phyloP scores from a whole-genome alignment of 2,329 filamentous ascomycete species.

The Sphaerulina vaccinii region DNA sequence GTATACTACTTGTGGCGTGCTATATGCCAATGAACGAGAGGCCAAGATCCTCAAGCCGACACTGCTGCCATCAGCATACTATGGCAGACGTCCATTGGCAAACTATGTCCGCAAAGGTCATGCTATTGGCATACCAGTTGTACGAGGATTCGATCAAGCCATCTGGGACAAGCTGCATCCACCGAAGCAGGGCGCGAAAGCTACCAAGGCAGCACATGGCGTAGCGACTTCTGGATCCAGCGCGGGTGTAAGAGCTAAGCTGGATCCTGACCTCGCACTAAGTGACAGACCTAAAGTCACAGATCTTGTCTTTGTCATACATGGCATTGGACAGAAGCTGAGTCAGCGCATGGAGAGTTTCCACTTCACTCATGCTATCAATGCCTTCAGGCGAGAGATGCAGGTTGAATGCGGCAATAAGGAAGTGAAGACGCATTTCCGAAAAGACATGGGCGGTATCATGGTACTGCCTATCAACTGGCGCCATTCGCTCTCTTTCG shows the following conservation, averaged over 20 bases:
- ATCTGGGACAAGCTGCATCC: constrained; percentile 74
- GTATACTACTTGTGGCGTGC: constrained; percentile 75
- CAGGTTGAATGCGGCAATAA: constrained; percentile 78
- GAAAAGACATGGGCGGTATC: constrained; percentile 77
- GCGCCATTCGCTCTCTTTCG: constrained; percentile 83
- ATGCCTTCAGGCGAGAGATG: constrained; percentile 79
- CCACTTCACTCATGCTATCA: constrained; percentile 95
- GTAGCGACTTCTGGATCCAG: constrained; percentile 46
- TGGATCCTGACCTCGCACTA: constrained; percentile 61
- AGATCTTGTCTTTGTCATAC: constrained; percentile 85
- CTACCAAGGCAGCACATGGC: constrained; percentile 45
- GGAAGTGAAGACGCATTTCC: constrained; percentile 70
- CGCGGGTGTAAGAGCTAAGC: constrained; percentile 41
- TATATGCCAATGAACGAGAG: constrained; percentile 74
- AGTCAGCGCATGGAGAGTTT: constrained; percentile 94
- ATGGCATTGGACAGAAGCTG: constrained; percentile 95
- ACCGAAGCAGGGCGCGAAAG: constrained; percentile 42
- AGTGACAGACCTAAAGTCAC: constrained; percentile 70
- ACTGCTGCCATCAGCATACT: constrained; percentile 79
- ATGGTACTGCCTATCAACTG: constrained; percentile 96
- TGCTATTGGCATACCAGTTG: constrained; percentile 80
- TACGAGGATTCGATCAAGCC: constrained; percentile 79
- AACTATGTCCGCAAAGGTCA: constrained; percentile 79
- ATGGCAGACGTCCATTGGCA: constrained; percentile 74
- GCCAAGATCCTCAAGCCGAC: constrained; percentile 87